Evolutionary conservation across 2,329 filamentous ascomycete species (phyloP).

Genomic region (Ophiosphaerella korrae): DNA sequence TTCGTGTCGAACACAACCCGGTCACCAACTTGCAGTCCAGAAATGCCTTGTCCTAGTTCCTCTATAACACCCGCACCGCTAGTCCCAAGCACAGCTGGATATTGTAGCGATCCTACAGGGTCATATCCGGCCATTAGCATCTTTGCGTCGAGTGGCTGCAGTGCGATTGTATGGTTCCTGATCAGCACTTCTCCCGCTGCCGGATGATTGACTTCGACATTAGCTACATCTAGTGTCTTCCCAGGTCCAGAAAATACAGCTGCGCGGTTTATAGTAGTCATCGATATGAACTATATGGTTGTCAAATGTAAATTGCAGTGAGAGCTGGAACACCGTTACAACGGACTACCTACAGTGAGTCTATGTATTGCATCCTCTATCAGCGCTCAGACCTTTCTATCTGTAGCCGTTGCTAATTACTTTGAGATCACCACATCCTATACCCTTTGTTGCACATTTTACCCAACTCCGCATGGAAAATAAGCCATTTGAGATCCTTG

Average conservation of each 20-base stretch:
- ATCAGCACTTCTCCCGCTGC: conserved; percentile 23
- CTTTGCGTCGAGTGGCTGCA: conserved; percentile 33
- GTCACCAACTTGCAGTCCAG: conserved; percentile 50
- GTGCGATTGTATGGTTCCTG: conserved; percentile 26
- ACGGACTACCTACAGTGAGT: neutral
- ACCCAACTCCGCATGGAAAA: conserved; percentile 4
- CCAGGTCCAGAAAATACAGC: conserved; percentile 17
- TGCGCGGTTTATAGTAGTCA: conserved; percentile 18
- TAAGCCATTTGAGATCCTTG: conserved; percentile 23
- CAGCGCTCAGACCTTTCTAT: neutral
- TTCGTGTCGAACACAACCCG: conserved; percentile 43
- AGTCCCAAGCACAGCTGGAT: conserved; percentile 24
- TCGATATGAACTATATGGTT: neutral
- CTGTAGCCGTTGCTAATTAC: conserved; percentile 17
- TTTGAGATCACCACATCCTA: conserved; percentile 6
- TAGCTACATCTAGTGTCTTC: conserved; percentile 15
- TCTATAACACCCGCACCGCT: conserved; percentile 49
- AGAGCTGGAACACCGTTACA: neutral
- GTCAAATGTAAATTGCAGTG: neutral
- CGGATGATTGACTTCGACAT: conserved; percentile 12
- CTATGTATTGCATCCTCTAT: neutral
- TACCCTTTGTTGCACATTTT: conserved; percentile 1
- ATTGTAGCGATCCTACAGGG: conserved; percentile 19
- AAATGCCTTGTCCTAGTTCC: conserved; percentile 53
- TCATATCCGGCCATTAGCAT: conserved; percentile 31